Evolutionary conservation across 2,329 filamentous ascomycete species (phyloP), one percentile per base, ranked within the genome.

Genomic region (Geoglossum cookeanum): DNA sequence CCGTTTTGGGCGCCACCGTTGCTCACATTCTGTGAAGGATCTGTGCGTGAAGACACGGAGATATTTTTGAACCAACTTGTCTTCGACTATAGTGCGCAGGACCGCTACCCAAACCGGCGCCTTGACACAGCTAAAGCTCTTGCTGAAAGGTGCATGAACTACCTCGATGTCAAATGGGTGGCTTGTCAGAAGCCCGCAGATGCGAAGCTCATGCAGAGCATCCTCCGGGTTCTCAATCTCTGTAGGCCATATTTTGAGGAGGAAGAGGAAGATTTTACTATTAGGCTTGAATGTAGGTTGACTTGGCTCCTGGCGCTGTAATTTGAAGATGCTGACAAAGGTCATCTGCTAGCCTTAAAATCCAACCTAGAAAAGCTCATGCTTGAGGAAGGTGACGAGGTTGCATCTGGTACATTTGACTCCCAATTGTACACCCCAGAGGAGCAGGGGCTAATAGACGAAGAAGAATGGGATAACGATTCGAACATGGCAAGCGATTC

Each of bases 1-100:
- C 68, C 68, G 1, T 66, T 70, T 45, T 79, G 76, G 75, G 75
- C 69, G 3, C 77, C 77, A 7, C 69, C 71, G 0, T 65, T 80
- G 13, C 71, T 80, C 27, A 70, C 75, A n/a, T 75, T 75, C 60
- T 71, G 68, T 6, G 75, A 78, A 48, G 66, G 64, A 33, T 60
- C 62, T 3, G 71, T 79, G 29, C 70, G 76, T 37, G 65, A 66
- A 37, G 68, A 67, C 48, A 75, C 75, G 0, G 65, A 73, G 52
- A 69, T 71, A 11, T 63, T 75, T 55, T 60, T 76, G 42, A 68
- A 68, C 37, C 63, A 66, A 22, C 64, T 73, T 29, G 60, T 77
- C 17, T 75, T 76, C 60, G 64, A 63, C 48, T 61, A 62, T 44
- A 60, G 61, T 17, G 17, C 29, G 27, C 60, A 58, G 62, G 64